Conservation (phyloP, 129 eudicot genomes). For the Chrysanthemum seticuspe region DNA sequence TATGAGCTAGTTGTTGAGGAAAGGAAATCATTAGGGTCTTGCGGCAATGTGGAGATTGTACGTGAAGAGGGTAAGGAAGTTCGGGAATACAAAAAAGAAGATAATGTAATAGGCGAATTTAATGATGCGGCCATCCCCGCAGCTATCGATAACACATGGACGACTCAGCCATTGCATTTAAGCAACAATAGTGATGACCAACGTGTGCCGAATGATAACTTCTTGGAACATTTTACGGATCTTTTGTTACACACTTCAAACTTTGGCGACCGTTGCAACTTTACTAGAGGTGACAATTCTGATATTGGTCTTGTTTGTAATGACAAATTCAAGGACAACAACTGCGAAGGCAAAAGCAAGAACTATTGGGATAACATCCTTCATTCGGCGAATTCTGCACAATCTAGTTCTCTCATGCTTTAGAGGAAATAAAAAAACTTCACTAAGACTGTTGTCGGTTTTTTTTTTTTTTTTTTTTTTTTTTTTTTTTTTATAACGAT, state of each 20-base stretch:
- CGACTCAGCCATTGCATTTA: constrained; percentile 25
- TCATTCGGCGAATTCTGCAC: constrained; percentile 51
- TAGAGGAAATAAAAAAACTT: constrained; percentile 11
- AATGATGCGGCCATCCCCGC: constrained; percentile 35
- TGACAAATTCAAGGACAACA: constrained; percentile 6
- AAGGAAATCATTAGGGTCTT: not conserved
- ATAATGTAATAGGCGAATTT: constrained; percentile 31
- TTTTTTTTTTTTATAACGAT: too few species aligned
- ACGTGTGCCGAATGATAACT: constrained; percentile 37
- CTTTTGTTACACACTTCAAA: constrained; percentile 46
- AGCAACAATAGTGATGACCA: constrained; percentile 16
- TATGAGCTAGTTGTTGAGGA: constrained; percentile 26
- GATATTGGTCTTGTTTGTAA: constrained; percentile 26
- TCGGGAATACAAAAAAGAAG: constrained; percentile 23
- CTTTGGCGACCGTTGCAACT: constrained; percentile 16
- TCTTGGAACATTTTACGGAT: constrained; percentile 76
- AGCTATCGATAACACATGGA: constrained; percentile 33
- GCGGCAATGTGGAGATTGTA: constrained; percentile 21
- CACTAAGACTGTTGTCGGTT: not conserved
- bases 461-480: not conserved
- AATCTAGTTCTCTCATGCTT: constrained; percentile 52
- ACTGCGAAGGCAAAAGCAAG: constrained; percentile 54
- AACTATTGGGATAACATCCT: constrained; percentile 73
- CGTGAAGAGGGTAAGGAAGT: constrained; percentile 39
- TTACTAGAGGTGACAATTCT: constrained; percentile 28